Conservation (phyloP, 2,329 filamentous ascomycete genomes). For the Fusarium fujikuroi region DNA sequence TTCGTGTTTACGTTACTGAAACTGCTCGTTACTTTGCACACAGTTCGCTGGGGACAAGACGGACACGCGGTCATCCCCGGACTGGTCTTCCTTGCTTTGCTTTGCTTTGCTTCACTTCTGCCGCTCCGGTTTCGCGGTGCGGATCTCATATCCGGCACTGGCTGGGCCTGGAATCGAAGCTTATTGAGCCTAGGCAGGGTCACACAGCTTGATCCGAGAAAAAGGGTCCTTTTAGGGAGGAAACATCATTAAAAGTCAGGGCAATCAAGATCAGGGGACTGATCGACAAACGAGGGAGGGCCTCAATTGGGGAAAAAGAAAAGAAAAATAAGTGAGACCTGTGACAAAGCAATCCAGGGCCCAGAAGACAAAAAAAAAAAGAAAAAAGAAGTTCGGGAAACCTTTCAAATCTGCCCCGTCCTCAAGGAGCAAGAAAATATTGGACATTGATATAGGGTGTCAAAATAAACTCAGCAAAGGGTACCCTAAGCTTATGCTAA, state of each 20-base stretch:
- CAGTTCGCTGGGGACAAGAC: slow-evolving; percentile 36
- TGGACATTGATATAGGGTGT: no score
- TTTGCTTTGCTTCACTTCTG: slow-evolving; percentile 1
- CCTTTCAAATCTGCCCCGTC: neutral
- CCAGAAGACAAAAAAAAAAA: slow-evolving; percentile 23
- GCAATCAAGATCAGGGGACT: slow-evolving; percentile 6
- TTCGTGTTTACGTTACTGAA: slow-evolving; percentile 44
- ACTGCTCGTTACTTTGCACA: slow-evolving; percentile 29
- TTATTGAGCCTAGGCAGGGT: slow-evolving; percentile 24
- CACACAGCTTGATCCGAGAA: slow-evolving; percentile 8
- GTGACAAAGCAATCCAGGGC: slow-evolving; percentile 10
- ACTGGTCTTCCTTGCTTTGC: slow-evolving; percentile 30
- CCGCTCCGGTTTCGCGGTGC: slow-evolving; percentile 31
- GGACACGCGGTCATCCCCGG: slow-evolving; percentile 41
- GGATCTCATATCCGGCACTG: slow-evolving; percentile 39
- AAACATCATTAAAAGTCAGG: slow-evolving; percentile 5
- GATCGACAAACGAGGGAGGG: slow-evolving; percentile 1
- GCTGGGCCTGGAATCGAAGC: slow-evolving; percentile 35
- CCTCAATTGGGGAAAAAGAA: slow-evolving; percentile 6
- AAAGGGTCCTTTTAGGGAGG: slow-evolving; percentile 22
- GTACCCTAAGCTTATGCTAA: no score
- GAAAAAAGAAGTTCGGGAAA: neutral
- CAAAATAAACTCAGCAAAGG: no score
- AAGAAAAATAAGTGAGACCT: slow-evolving; percentile 18
- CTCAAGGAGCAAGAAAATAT: no score